Conservation (phyloP, 2,329 filamentous ascomycete species). For the Sarocladium brachiariae region DNA sequence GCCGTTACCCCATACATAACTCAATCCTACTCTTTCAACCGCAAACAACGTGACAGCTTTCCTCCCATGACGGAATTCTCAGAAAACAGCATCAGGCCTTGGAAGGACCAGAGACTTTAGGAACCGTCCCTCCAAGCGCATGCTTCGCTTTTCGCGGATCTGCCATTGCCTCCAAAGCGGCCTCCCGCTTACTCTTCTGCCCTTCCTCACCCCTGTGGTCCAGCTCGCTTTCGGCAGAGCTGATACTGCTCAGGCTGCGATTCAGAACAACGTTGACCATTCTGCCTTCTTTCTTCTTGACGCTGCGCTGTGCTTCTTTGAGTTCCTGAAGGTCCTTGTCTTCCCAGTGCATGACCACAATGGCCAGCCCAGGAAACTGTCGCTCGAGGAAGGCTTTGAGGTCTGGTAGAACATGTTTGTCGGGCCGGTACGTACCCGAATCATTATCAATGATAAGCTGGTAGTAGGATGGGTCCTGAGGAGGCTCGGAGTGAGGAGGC, state of each 20-base stretch:
- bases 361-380: conserved; percentile 71
- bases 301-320: conserved; percentile 67
- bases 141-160: conserved; percentile 40
- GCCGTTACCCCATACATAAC: neutral
- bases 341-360: conserved; percentile 72
- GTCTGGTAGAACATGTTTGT: conserved; percentile 65
- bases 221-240: conserved; percentile 48
- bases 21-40: neutral
- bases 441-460: conserved; percentile 94
- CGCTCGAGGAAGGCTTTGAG: conserved; percentile 62
- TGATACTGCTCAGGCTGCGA: conserved; percentile 44
- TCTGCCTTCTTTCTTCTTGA: conserved; percentile 59
- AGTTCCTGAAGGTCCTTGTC: conserved; percentile 65
- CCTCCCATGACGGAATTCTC: too few species aligned
- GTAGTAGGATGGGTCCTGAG: conserved; percentile 52
- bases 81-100: too few species aligned
- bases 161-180: conserved; percentile 42
- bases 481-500: conserved; percentile 36
- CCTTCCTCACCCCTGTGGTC: conserved; percentile 36
- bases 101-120: conserved; percentile 11
- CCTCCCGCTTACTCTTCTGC: conserved; percentile 45
- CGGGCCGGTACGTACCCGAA: conserved; percentile 85
- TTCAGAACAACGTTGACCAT: conserved; percentile 50
- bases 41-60: too few species aligned
- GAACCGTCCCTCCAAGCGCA: conserved; percentile 21